Evolutionary conservation across 164 flowering plant genomes (phyloP).

Genomic region (Berberis vulgaris): DNA sequence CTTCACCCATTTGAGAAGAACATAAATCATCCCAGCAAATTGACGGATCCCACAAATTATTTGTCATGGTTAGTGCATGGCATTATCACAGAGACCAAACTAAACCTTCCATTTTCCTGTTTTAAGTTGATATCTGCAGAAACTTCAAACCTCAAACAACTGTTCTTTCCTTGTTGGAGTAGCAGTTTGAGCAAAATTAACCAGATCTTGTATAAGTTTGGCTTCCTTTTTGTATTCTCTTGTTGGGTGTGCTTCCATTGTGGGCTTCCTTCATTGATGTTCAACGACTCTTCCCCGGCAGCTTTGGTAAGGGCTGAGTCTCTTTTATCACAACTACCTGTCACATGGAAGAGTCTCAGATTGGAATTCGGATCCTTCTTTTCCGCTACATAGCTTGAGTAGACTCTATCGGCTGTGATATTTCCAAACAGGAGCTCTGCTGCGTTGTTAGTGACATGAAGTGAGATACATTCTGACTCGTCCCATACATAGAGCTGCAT

Average conservation of each 20-base stretch:
- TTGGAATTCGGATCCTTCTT: constrained; percentile 1
- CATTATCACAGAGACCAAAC: constrained; percentile 39
- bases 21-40: no score
- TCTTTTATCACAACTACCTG: constrained; percentile 7
- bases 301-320: neutral
- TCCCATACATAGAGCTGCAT: constrained; percentile 77
- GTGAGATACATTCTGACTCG: constrained; percentile 39
- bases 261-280: constrained; percentile 9
- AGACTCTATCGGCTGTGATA: constrained; percentile 53
- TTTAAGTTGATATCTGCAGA: constrained; percentile 28
- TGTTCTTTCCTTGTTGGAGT: constrained; percentile 44
- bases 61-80: constrained; percentile 22
- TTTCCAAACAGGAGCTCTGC: constrained; percentile 73
- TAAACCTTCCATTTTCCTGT: constrained; percentile 49
- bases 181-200: constrained; percentile 44
- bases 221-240: constrained; percentile 5
- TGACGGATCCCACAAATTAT: no score
- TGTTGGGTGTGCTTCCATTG: constrained; percentile 5
- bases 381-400: constrained; percentile 23
- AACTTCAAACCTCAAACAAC: constrained; percentile 50
- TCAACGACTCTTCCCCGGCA: neutral
- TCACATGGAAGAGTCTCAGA: neutral
- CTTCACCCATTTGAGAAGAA: no score
- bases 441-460: constrained; percentile 53
- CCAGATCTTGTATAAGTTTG: constrained; percentile 48